A percentile compares a stretch with the other conserved stretches of the same genome.
These are phyloP conservation scores for Naganishia sp. DNA, from an alignment of 1,284 basidiomycete genomes.

Conservation along the genomic window DNA sequence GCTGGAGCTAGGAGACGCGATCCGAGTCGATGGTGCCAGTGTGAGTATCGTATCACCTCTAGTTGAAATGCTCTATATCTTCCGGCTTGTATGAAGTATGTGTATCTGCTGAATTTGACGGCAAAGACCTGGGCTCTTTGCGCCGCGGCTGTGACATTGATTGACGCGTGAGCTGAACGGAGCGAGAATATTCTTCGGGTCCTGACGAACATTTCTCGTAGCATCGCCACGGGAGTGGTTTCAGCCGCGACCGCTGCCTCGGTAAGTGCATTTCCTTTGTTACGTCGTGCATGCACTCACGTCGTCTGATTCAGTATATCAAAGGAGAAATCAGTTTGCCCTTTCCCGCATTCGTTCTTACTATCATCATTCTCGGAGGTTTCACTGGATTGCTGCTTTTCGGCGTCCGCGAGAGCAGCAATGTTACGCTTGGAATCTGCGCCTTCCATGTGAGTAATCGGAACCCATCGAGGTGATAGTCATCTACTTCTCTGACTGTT, in stretches of 20 bases:
- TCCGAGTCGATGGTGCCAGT: constrained; percentile 39
- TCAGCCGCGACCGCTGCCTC: constrained; percentile 40
- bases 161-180: constrained; percentile 37
- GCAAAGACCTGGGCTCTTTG: constrained; percentile 36
- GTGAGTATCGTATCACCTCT: constrained; percentile 18
- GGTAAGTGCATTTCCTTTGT: background rate
- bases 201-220: background rate
- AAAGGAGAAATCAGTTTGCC: constrained; percentile 32
- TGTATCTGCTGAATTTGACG: constrained; percentile 35
- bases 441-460: constrained; percentile 34
- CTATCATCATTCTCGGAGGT: constrained; percentile 33
- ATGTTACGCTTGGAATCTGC: constrained; percentile 37
- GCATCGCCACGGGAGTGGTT: constrained; percentile 39
- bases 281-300: background rate
- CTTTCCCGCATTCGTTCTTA: constrained; percentile 30
- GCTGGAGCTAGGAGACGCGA: constrained; percentile 37
- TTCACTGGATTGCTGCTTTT: constrained; percentile 35
- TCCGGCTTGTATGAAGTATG: constrained; percentile 27
- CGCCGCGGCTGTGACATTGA: constrained; percentile 38
- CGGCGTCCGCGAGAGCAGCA: constrained; percentile 37
- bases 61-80: too few species aligned
- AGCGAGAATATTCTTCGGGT: background rate
- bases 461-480: background rate
- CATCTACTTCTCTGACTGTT: background rate
- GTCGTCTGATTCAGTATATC: constrained; percentile 34